phyloP scores from a whole-genome alignment of 2,329 filamentous ascomycete genomes.

The Cercospora zeina region DNA sequence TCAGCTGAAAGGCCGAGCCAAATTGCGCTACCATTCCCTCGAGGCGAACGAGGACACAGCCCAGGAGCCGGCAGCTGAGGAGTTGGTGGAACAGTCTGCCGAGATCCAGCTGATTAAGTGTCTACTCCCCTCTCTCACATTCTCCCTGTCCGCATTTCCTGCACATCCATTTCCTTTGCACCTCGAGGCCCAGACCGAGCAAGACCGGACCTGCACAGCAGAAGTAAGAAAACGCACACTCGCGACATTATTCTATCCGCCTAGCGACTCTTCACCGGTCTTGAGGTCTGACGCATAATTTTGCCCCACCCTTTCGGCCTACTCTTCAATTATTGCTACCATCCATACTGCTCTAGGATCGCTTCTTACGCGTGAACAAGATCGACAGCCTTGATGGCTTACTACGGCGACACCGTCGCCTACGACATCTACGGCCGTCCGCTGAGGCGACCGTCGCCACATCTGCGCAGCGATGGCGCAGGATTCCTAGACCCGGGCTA shows the following conservation, averaged over 20 bases:
- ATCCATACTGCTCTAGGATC: neutral
- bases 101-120: slow-evolving; percentile 18
- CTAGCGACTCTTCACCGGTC: slow-evolving; percentile 19
- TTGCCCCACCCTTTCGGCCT: neutral
- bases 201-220: neutral
- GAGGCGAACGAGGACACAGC: neutral
- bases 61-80: slow-evolving; percentile 14
- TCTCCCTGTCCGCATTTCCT: neutral
- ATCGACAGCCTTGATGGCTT: slow-evolving; percentile 15
- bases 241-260: slow-evolving; percentile 10
- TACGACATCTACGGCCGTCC: slow-evolving; percentile 28
- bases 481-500: slow-evolving; percentile 33
- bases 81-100: slow-evolving; percentile 14
- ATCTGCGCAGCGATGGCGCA: slow-evolving; percentile 27
- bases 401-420: slow-evolving; percentile 33
- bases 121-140: neutral
- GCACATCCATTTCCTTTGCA: neutral
- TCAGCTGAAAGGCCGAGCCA: neutral
- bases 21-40: neutral
- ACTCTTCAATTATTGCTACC: neutral
- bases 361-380: slow-evolving; percentile 2
- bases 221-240: neutral
- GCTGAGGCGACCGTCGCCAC: slow-evolving; percentile 26
- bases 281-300: slow-evolving; percentile 12
- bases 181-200: neutral